Evolutionary conservation across 1,284 basidiomycete species (phyloP), one percentile per base, ranked within the genome.

Genomic region (Tilletia setariae): DNA sequence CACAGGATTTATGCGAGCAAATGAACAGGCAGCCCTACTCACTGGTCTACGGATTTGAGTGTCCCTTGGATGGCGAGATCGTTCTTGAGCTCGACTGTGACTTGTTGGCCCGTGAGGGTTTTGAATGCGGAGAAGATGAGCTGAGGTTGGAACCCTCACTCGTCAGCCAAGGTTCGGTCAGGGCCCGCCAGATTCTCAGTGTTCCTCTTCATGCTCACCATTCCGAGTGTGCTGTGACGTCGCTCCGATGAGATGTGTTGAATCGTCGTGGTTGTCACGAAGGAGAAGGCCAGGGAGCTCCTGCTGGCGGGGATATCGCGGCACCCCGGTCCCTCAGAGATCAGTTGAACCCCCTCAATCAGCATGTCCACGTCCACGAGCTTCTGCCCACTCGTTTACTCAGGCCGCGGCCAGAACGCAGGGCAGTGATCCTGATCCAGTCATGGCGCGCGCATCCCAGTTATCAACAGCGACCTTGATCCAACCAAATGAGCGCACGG

Each of bases 71-170:
- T 95, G 21, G 92, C 94, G 66, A 98, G 89, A 84, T 98, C 95
- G 85, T 99, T 99, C 86, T 99, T 98, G 80, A 99, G 90, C 84
- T 99, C 95, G 76, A 98, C 94, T 19, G 93, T 96, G 51, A 78
- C 75, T 76, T 90, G 89, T 83, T 97, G 94, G 84, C 96, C 94
- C 2, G 95, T 98, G 64, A 99, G 89, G 16, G 95, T 98, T 86
- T 98, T 98, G 90, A 99, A 98, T 56, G 98, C 94, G 63, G 93
- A 94, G 85, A 95, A 95, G 78, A 95, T 95, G 77, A 95, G 89
- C 93, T 94, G 80, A 11, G 46, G 32, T 40, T 40, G n/a, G 43
- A 44, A n/a, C n/a, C n/a, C n/a, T n/a, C n/a, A n/a, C n/a, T n/a
- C n/a, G n/a, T n/a, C n/a, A n/a, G n/a, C n/a, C n/a, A n/a, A n/a